Conservation (phyloP, 345 rosid species). For the Corchorus capsularis region DNA sequence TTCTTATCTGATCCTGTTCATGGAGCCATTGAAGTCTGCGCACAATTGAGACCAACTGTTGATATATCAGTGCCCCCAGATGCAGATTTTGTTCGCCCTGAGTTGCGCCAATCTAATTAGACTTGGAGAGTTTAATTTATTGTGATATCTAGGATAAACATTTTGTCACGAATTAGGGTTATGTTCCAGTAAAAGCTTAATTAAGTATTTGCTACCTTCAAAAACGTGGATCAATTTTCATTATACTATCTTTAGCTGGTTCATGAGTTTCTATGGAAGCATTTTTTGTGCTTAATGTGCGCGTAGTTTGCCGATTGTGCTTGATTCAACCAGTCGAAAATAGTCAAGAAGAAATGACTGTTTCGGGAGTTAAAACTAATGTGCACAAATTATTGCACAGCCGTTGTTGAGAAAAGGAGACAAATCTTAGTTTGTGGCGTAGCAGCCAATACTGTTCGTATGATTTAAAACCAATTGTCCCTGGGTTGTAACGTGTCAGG, state of each 20-base stretch:
- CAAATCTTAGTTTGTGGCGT: background rate
- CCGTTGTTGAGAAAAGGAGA: background rate
- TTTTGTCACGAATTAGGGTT: background rate
- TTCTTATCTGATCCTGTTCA: slow-evolving; percentile 57
- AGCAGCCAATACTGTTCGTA: too few species aligned
- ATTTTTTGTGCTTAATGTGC: background rate
- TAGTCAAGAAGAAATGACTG: background rate
- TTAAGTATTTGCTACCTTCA: background rate
- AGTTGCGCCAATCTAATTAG: slow-evolving; percentile 41
- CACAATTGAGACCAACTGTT: slow-evolving; percentile 79
- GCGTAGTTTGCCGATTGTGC: too few species aligned
- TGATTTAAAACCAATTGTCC: too few species aligned
- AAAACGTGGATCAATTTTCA: background rate
- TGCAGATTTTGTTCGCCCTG: slow-evolving; percentile 55
- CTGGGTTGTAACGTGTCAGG: too few species aligned
- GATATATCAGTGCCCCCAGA: slow-evolving; percentile 63
- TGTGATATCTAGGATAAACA: background rate
- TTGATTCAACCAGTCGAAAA: too few species aligned
- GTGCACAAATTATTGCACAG: background rate
- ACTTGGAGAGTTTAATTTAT: background rate
- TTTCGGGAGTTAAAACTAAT: background rate
- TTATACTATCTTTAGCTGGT: background rate
- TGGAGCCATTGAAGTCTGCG: slow-evolving; percentile 79
- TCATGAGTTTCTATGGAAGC: background rate
- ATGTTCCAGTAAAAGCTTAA: background rate